Evolutionary conservation across 441 rosid genomes (phyloP).

Genomic region (Manihot esculenta): DNA sequence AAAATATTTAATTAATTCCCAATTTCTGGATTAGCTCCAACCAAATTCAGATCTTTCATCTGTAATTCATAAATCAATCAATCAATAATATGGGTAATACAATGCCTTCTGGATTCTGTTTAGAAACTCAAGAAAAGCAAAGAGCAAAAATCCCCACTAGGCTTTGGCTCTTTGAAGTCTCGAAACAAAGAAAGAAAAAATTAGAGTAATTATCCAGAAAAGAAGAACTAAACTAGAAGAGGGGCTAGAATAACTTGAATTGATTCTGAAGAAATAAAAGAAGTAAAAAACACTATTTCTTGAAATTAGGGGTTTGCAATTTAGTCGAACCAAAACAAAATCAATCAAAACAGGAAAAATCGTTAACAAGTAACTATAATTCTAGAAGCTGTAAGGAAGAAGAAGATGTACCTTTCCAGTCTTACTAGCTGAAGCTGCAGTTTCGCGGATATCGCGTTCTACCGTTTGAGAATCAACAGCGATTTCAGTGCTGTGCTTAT

Average conservation of each 20-base stretch:
- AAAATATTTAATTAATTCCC: background rate
- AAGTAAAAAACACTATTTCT: too few species aligned
- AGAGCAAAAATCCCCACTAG: background rate
- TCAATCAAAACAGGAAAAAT: background rate
- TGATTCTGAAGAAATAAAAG: conserved; percentile 1
- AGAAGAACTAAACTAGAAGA: background rate
- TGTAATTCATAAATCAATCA: background rate
- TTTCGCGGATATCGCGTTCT: conserved; percentile 26
- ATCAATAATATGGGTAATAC: background rate
- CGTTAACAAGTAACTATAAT: background rate
- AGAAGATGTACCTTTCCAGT: conserved; percentile 41
- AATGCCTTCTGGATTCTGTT: background rate
- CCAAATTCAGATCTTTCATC: background rate
- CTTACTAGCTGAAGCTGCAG: conserved; percentile 40
- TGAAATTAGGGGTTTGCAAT: too few species aligned
- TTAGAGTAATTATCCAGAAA: background rate
- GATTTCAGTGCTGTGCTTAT: conserved; percentile 33
- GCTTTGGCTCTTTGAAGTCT: too few species aligned
- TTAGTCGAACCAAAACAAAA: background rate
- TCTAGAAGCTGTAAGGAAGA: background rate
- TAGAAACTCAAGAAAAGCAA: background rate
- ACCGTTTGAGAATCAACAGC: conserved; percentile 23
- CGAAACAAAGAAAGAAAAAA: too few species aligned
- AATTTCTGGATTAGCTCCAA: background rate
- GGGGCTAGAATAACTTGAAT: background rate